These are phyloP conservation scores for Hypoxylon intermedium DNA, from an alignment of 495 filamentous ascomycete genomes.

Conservation along the genomic window DNA sequence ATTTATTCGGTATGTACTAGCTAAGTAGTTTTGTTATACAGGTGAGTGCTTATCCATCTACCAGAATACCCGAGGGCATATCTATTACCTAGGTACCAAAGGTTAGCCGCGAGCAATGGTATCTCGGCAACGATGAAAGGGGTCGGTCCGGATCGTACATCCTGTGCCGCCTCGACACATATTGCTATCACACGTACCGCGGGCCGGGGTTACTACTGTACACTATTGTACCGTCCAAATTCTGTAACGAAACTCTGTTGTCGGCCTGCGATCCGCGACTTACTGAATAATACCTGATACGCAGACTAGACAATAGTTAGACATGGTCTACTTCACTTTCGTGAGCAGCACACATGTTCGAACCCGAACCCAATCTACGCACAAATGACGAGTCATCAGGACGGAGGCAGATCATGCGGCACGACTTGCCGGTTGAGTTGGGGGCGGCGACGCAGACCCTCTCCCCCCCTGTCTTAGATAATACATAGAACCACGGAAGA, in stretches of 20 bases:
- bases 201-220: constrained; percentile 11
- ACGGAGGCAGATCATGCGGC: not conserved
- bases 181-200: constrained; percentile 2
- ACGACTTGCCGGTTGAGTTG: not conserved
- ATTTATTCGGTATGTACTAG: too few species aligned
- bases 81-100: constrained; percentile 2
- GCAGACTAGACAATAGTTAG: not conserved
- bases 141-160: constrained; percentile 23
- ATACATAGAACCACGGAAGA: constrained; percentile 3
- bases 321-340: not conserved
- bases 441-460: not conserved
- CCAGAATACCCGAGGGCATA: constrained; percentile 12
- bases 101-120: not conserved
- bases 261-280: too few species aligned
- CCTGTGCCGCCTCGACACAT: too few species aligned
- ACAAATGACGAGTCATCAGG: not conserved
- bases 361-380: not conserved
- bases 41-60: constrained; percentile 5
- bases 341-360: not conserved
- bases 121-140: constrained; percentile 15
- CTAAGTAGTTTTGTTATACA: not conserved
- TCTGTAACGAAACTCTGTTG: too few species aligned
- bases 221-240: too few species aligned
- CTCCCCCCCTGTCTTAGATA: not conserved
- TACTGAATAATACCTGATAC: too few species aligned